These are phyloP conservation scores for Collybia sordida DNA, from an alignment of 768 basidiomycete species.

Conservation along the genomic window DNA sequence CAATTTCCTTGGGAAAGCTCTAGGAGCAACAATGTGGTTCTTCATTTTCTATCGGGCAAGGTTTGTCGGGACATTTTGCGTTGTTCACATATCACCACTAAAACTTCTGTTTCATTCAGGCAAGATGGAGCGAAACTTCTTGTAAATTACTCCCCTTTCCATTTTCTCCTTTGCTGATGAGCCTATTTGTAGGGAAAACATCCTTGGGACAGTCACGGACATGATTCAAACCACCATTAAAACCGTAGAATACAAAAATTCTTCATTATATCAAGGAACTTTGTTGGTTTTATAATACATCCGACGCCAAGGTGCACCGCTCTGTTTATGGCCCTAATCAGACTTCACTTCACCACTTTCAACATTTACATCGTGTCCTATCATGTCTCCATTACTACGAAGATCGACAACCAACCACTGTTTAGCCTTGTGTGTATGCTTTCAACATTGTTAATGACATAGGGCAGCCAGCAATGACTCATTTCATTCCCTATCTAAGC, in stretches of 20 bases:
- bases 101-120: slow-evolving; percentile 32
- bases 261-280: neutral
- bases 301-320: no score
- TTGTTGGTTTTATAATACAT: neutral
- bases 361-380: no score
- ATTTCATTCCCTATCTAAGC: no score
- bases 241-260: neutral
- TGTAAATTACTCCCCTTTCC: slow-evolving; percentile 37
- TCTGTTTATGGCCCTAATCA: no score
- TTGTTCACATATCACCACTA: neutral
- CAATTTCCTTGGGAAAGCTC: slow-evolving; percentile 76
- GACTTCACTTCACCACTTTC: no score
- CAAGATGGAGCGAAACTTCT: slow-evolving; percentile 77
- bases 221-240: slow-evolving; percentile 17
- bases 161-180: neutral
- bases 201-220: slow-evolving; percentile 39
- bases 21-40: slow-evolving; percentile 98
- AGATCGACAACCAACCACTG: no score
- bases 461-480: no score
- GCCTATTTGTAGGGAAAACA: slow-evolving; percentile 46
- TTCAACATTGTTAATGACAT: no score
- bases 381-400: no score
- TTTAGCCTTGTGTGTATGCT: no score
- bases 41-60: slow-evolving; percentile 96
- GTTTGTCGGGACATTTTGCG: slow-evolving; percentile 43